These are phyloP conservation scores for Nissolia schottii DNA, from an alignment of 306 rosid genomes.

Conservation along the genomic window DNA sequence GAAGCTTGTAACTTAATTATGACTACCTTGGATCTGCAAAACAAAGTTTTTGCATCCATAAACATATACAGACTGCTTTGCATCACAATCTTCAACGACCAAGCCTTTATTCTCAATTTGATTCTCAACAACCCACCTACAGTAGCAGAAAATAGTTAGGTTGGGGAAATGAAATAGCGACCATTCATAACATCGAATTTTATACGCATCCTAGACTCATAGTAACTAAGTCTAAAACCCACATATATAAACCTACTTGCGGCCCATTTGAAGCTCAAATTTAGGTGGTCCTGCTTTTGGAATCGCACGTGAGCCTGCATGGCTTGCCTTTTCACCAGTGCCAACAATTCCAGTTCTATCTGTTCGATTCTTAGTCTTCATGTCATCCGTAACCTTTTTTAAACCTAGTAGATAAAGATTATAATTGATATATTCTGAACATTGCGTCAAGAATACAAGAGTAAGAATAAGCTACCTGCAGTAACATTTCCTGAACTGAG, in stretches of 20 bases:
- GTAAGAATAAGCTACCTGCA: slow-evolving; percentile 46
- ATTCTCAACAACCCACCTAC: slow-evolving; percentile 98
- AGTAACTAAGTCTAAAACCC: background rate
- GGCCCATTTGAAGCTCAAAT: slow-evolving; percentile 98
- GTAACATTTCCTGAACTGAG: slow-evolving; percentile 61
- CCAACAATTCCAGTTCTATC: slow-evolving; percentile 81
- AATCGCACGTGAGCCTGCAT: slow-evolving; percentile 41
- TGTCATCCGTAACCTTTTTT: slow-evolving; percentile 82
- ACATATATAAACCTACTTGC: slow-evolving; percentile 60
- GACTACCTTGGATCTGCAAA: slow-evolving; percentile 84
- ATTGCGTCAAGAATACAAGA: slow-evolving; percentile 11
- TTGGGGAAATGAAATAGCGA: slow-evolving; percentile 7
- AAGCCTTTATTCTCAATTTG: slow-evolving; percentile 82
- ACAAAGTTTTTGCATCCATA: slow-evolving; percentile 98
- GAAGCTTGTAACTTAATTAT: background rate
- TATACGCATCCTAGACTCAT: slow-evolving; percentile 13
- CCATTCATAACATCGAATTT: slow-evolving; percentile 13
- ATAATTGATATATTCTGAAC: slow-evolving; percentile 16
- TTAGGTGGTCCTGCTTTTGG: slow-evolving; percentile 84
- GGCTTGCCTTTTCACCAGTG: slow-evolving; percentile 50
- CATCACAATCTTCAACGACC: slow-evolving; percentile 84
- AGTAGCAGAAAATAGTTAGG: background rate
- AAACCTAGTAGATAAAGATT: slow-evolving; percentile 49
- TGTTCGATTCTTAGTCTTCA: slow-evolving; percentile 86
- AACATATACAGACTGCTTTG: slow-evolving; percentile 89